These are phyloP conservation scores for Blastocystis sp. DNA, from an alignment of 352 stramenopile genomes.

Conservation along the genomic window DNA sequence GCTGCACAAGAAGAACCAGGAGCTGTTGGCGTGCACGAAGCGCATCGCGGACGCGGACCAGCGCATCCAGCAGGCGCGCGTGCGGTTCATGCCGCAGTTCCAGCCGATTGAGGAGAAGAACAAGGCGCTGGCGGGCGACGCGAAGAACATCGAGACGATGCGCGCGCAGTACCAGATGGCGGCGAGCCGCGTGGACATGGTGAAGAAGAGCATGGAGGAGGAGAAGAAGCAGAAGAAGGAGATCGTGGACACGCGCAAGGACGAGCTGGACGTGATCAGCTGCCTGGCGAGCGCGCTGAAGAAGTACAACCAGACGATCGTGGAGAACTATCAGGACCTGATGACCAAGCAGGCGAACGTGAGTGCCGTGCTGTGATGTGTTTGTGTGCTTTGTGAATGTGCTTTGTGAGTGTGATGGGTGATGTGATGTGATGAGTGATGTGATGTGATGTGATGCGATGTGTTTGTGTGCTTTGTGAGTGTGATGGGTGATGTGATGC, in stretches of 20 bases:
- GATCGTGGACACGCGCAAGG: conserved; percentile 60
- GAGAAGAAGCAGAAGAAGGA: conserved; percentile 61
- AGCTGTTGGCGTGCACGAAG: conserved; percentile 52
- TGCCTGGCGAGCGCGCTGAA: conserved; percentile 31
- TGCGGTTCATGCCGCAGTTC: conserved; percentile 64
- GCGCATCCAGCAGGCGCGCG: conserved; percentile 54
- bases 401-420: too few species aligned
- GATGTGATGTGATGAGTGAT: too few species aligned
- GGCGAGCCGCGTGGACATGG: conserved; percentile 43
- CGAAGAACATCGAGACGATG: conserved; percentile 60
- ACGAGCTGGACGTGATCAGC: conserved; percentile 63
- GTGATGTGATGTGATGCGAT: too few species aligned
- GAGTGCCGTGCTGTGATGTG: too few species aligned
- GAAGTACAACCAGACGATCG: conserved; percentile 32
- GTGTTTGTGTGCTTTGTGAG: too few species aligned
- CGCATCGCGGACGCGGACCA: conserved; percentile 49
- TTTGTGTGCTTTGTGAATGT: too few species aligned
- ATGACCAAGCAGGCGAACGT: conserved; percentile 27
- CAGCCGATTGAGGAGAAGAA: conserved; percentile 68
- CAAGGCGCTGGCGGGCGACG: conserved; percentile 53
- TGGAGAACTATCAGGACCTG: conserved; percentile 6
- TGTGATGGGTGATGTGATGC: too few species aligned
- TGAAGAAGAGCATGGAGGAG: conserved; percentile 64
- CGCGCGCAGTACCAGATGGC: conserved; percentile 35
- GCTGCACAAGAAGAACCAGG: conserved; percentile 67